Evolutionary conservation across 2,329 filamentous ascomycete species (phyloP), one percentile per base, ranked within the genome.

Genomic region (Diaporthe sp.): DNA sequence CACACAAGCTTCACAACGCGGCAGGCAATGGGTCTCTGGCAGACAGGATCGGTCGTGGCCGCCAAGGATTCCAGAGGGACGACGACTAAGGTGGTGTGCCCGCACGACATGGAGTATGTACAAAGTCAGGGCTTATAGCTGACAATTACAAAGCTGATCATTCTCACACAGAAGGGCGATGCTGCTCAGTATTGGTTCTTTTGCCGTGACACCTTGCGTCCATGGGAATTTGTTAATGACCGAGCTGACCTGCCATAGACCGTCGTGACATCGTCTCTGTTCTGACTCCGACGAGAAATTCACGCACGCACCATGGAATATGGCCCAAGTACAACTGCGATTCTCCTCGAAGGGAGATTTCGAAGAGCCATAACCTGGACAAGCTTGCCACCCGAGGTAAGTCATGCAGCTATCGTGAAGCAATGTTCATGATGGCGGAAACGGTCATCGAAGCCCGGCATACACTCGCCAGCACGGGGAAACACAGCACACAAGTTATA

Each of bases 1-100:
- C 92, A 69, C 91, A 90, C 75, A 88, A 88, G 0, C 83, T 95
- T 73, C 91, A 94, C 79, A 89, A 89, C 74, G 88, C 92, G 79
- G 89, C 87, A 61, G 87, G 86, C 17, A 86, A 88, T 72, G 83
- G 89, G 81, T 86, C 87, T 34, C 81, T 92, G 58, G 88, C 85
- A 0, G 88, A 89, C 78, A 85, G 89, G 7, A 87, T 90, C 78
- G 88, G 88, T 1, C 84, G 88, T 49, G 85, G 86, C 17, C 83
- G 86, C 70, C 85, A 86, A 70, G 86, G 86, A 1, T 84, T 85
- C 37, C 85, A 87, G 75, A 82, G 81, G 75, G 88, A 89, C n/a
- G 85, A 89, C 31, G 84, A 87, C 68, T 86, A 79, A 79, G 59
- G 17, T 49, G 46, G 31, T 51, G 55, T 37, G 37, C 62, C 31